Percentiles rank a stretch among this genome's conserved stretches.
These are phyloP conservation scores for Escallonia herrerae DNA, from an alignment of 129 eudicot genomes.

Conservation along the genomic window DNA sequence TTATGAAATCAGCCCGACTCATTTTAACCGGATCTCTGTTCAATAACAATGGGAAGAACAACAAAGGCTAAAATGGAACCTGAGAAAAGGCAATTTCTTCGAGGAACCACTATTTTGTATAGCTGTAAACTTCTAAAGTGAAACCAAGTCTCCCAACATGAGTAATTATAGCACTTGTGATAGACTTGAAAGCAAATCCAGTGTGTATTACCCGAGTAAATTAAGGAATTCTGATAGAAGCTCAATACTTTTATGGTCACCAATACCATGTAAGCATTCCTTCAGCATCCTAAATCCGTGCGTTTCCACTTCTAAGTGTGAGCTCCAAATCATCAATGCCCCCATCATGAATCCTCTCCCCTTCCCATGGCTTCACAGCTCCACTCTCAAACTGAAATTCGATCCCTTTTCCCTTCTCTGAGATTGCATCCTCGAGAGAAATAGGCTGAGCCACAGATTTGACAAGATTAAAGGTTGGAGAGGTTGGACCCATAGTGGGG, in stretches of 20 bases:
- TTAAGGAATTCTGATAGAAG: background rate
- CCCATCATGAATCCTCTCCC: conserved; percentile 90
- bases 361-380: conserved; percentile 87
- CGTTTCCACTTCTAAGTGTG: conserved; percentile 71
- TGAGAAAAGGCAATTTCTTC: conserved; percentile 7
- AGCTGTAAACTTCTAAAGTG: too few species aligned
- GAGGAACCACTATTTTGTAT: background rate
- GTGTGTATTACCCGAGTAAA: background rate
- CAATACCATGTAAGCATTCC: background rate
- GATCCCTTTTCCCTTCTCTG: conserved; percentile 51
- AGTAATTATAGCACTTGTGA: too few species aligned
- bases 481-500: conserved; percentile 43
- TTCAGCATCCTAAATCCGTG: conserved; percentile 4
- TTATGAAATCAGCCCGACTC: conserved; percentile 10
- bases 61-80: conserved; percentile 2
- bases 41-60: background rate
- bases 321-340: conserved; percentile 95
- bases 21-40: conserved; percentile 9
- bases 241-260: background rate
- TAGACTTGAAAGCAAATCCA: background rate
- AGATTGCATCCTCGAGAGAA: conserved; percentile 22
- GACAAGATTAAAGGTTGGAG: conserved; percentile 74
- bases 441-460: conserved; percentile 36
- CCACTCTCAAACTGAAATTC: conserved; percentile 55
- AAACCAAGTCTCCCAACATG: background rate